Conservation (phyloP, 2,329 filamentous ascomycete species). For the Fusarium irregulare region DNA sequence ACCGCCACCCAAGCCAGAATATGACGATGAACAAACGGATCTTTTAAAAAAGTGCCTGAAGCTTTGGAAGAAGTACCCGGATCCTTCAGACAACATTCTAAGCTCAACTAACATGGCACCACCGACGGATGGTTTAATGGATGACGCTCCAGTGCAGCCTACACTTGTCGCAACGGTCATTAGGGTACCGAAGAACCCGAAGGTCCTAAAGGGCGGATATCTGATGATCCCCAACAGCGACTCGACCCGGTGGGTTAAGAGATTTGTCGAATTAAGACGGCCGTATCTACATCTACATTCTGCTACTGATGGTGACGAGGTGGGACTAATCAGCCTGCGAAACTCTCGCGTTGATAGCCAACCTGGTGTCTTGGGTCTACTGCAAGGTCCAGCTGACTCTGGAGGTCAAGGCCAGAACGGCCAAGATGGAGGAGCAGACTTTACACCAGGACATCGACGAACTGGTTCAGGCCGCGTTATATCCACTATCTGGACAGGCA, state of each 20-base stretch:
- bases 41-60: conserved; percentile 68
- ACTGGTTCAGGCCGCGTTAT: conserved; percentile 64
- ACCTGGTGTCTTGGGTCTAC: conserved; percentile 83
- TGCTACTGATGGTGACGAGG: conserved; percentile 86
- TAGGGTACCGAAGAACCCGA: conserved; percentile 81
- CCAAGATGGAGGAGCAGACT: conserved; percentile 50
- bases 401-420: conserved; percentile 50
- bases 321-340: conserved; percentile 87
- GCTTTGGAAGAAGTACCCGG: conserved; percentile 73
- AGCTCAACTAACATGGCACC: conserved; percentile 73
- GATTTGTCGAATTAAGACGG: conserved; percentile 90
- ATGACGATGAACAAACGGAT: conserved; percentile 58
- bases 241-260: conserved; percentile 86
- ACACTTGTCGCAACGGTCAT: conserved; percentile 81
- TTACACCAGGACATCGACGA: conserved; percentile 60
- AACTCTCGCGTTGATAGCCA: conserved; percentile 94
- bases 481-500: conserved; percentile 66
- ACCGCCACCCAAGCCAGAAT: conserved; percentile 52
- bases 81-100: conserved; percentile 66
- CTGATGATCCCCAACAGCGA: conserved; percentile 86
- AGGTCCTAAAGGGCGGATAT: conserved; percentile 86
- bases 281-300: conserved; percentile 94
- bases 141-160: conserved; percentile 63
- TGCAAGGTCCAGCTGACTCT: conserved; percentile 64
- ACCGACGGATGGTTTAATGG: conserved; percentile 69